These are phyloP conservation scores for Podospora anserina DNA, from an alignment of 495 filamentous ascomycete genomes.

Conservation along the genomic window DNA sequence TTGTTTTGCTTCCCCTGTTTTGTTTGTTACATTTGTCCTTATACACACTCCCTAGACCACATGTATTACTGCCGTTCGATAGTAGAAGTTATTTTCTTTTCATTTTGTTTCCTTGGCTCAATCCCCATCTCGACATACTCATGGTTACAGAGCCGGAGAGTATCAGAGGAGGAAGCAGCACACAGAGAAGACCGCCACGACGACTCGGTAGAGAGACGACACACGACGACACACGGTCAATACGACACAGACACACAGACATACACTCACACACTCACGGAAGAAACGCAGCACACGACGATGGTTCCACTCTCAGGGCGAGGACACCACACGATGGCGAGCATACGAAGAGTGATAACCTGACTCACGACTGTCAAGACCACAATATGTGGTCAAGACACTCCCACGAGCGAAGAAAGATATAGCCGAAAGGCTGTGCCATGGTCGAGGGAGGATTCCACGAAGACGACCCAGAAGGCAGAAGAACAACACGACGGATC, in stretches of 20 bases:
- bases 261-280: too few species aligned
- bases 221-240: background rate
- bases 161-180: background rate
- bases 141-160: background rate
- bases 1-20: background rate
- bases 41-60: background rate
- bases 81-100: background rate
- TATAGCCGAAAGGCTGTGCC: too few species aligned
- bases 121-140: background rate
- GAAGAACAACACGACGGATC: background rate
- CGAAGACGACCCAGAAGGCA: background rate
- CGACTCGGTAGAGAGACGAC: background rate
- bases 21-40: background rate
- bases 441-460: too few species aligned
- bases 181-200: background rate
- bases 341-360: too few species aligned
- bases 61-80: background rate
- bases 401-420: too few species aligned
- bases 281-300: too few species aligned
- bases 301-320: too few species aligned
- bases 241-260: too few species aligned
- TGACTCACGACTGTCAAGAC: too few species aligned
- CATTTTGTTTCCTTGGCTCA: background rate
- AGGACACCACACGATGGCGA: too few species aligned
- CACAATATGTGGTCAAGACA: too few species aligned